Percentiles rank a stretch among this genome's conserved stretches.
phyloP scores from a whole-genome alignment of 2,329 filamentous ascomycete species.

The Daldinia sp. region DNA sequence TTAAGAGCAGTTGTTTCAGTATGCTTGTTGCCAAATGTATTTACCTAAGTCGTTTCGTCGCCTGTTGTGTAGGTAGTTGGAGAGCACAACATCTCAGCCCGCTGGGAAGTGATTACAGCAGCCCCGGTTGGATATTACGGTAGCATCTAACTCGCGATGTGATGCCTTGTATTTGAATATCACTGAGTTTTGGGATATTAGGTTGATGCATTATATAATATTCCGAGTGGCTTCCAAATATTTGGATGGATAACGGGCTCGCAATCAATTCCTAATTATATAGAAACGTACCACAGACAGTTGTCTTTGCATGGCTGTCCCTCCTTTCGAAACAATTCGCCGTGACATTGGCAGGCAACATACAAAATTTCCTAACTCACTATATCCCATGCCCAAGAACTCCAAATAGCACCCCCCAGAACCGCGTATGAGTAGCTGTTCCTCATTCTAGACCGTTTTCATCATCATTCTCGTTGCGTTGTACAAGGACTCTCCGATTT shows the following conservation, averaged over 20 bases:
- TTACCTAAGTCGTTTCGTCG: not conserved
- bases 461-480: not conserved
- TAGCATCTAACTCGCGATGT: not conserved
- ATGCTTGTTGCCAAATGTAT: not conserved
- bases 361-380: conserved; percentile 14
- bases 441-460: not conserved
- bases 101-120: not conserved
- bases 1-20: no score
- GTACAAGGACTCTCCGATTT: not conserved
- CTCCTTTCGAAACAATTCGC: conserved; percentile 31
- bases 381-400: conserved; percentile 7
- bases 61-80: not conserved
- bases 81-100: not conserved
- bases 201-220: not conserved
- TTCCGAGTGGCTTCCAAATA: not conserved
- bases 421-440: conserved; percentile 2
- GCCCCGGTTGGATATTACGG: not conserved
- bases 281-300: conserved; percentile 34
- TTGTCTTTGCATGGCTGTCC: conserved; percentile 37
- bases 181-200: not conserved
- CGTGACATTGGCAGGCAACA: conserved; percentile 18
- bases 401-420: not conserved
- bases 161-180: not conserved
- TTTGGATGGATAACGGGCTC: not conserved
- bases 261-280: conserved; percentile 5